Percentiles rank a stretch among this genome's conserved stretches.
Evolutionary conservation across 164 flowering plant species (phyloP).

Genomic region (Liquidambar formosana): DNA sequence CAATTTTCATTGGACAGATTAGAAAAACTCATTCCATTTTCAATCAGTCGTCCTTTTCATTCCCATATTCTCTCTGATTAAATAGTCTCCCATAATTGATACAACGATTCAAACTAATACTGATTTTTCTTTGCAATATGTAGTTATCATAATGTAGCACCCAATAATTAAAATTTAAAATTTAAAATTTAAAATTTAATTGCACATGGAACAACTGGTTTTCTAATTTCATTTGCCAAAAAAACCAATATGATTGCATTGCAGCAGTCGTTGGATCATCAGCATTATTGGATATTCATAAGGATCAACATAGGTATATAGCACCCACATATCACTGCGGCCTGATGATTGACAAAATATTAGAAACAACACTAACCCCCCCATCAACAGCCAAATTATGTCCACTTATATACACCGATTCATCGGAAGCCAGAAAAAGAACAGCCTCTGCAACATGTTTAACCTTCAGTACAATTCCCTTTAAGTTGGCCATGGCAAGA

Average conservation of each 20-base stretch:
- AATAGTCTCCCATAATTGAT: too few relatives aligned
- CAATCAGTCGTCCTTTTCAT: too few relatives aligned
- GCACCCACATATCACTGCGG: neutral
- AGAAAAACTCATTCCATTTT: too few relatives aligned
- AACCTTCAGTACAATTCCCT: conserved; percentile 54
- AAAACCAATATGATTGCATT: neutral
- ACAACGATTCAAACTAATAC: too few relatives aligned
- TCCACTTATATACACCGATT: conserved; percentile 62
- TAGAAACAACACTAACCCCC: conserved; percentile 41
- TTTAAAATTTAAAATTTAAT: too few relatives aligned
- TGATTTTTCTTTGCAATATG: too few relatives aligned
- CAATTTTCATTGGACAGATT: too few relatives aligned
- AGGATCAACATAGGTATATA: too few relatives aligned
- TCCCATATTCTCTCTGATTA: too few relatives aligned
- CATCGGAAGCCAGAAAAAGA: conserved; percentile 71
- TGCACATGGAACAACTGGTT: neutral
- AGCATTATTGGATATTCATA: too few relatives aligned
- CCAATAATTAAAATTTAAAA: neutral
- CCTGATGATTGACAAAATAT: neutral
- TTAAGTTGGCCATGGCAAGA: conserved; percentile 3
- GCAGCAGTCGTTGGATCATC: neutral
- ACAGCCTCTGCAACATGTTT: conserved; percentile 69
- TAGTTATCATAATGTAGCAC: neutral
- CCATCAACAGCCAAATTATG: conserved; percentile 73
- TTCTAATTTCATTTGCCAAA: neutral